phyloP scores from a whole-genome alignment of 257 asterid species.

The Cynanchum wilfordii region DNA sequence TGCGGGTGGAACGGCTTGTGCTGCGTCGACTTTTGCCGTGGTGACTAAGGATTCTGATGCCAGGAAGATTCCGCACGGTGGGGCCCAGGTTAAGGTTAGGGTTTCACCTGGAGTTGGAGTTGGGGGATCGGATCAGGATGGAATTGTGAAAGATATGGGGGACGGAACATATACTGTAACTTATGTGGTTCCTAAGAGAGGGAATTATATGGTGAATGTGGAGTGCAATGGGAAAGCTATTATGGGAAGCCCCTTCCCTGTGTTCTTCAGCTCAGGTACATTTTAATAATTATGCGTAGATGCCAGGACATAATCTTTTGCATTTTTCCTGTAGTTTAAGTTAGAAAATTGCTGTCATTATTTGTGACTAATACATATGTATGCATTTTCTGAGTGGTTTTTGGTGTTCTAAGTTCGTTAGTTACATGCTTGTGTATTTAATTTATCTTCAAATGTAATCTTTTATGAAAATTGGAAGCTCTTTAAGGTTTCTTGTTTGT shows the following conservation, averaged over 20 bases:
- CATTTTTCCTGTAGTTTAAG: background rate
- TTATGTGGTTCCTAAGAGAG: slow-evolving; percentile 82
- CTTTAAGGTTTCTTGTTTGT: background rate
- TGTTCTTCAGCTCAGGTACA: slow-evolving; percentile 89
- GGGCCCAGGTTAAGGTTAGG: slow-evolving; percentile 70
- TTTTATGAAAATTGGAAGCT: background rate
- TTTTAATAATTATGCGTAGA: background rate
- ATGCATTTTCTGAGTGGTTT: background rate
- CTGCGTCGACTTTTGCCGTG: slow-evolving; percentile 63
- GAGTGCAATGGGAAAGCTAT: slow-evolving; percentile 92
- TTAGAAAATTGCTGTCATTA: background rate
- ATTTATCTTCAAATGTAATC: background rate
- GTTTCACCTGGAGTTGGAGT: slow-evolving; percentile 84
- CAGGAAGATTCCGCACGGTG: slow-evolving; percentile 71
- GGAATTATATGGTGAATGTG: slow-evolving; percentile 91
- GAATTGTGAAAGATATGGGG: slow-evolving; percentile 84
- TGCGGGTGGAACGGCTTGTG: slow-evolving; percentile 92
- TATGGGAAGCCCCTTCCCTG: slow-evolving; percentile 98
- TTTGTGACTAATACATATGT: background rate
- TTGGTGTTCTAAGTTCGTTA: background rate
- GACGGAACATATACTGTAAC: slow-evolving; percentile 89
- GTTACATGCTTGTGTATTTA: background rate
- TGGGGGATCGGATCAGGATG: slow-evolving; percentile 80
- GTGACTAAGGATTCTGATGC: slow-evolving; percentile 77
- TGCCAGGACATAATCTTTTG: background rate